A percentile compares a stretch with the other conserved stretches of the same genome.
These are phyloP conservation scores for Tetracentron sinense DNA, from an alignment of 164 flowering plant species.

Conservation along the genomic window DNA sequence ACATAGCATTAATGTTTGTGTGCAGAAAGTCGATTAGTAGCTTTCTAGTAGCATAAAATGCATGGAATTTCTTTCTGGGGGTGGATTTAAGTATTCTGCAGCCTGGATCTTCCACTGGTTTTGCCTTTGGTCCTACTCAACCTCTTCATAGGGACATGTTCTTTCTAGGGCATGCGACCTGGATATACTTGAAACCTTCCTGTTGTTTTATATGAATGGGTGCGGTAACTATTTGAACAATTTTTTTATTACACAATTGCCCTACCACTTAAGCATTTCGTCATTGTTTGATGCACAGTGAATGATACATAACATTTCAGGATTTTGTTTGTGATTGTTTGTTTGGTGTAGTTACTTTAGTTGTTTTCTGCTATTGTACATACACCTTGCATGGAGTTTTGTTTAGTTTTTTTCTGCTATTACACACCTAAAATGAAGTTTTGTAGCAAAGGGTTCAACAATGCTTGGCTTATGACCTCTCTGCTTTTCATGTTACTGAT, in stretches of 20 bases:
- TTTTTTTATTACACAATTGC: not conserved
- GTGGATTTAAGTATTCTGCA: conserved; percentile 15
- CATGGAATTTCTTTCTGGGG: conserved; percentile 27
- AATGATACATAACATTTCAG: not conserved
- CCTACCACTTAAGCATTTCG: not conserved
- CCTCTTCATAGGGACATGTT: conserved; percentile 7
- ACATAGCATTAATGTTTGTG: too few species aligned
- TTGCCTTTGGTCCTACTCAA: not conserved
- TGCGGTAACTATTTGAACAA: conserved; percentile 6
- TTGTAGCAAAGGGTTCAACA: not conserved
- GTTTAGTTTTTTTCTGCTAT: not conserved
- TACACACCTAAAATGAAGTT: not conserved
- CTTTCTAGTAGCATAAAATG: conserved; percentile 22
- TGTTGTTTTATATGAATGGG: conserved; percentile 15
- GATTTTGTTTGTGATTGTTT: not conserved
- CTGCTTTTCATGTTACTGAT: not conserved
- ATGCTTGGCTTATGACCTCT: not conserved
- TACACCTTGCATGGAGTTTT: too few species aligned
- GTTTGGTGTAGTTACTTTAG: not conserved
- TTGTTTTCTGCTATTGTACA: not conserved
- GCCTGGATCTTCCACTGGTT: conserved; percentile 19
- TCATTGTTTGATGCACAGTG: not conserved
- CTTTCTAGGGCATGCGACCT: conserved; percentile 9
- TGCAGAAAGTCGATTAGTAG: conserved; percentile 27
- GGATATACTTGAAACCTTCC: conserved; percentile 17